Evolutionary conservation across 192 early-diverging fungal genomes (phyloP), one percentile per base, ranked within the genome.

Genomic region (Coemansia sp.): DNA sequence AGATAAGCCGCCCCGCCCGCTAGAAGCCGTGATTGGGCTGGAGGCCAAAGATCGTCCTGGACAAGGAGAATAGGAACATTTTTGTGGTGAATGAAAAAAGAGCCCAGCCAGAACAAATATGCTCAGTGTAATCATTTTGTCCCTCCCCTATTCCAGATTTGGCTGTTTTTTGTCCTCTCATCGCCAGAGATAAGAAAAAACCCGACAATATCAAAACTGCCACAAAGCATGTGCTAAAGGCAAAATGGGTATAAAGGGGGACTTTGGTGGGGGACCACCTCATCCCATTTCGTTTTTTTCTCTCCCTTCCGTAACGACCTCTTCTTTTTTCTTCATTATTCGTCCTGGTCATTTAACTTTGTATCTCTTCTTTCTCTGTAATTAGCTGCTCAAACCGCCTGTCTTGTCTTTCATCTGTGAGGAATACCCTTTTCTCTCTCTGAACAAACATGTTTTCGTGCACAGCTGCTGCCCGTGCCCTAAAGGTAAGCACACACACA

Each of bases 381-480:
- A 53, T 53, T 53, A 26, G 51, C 51, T 26, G 8, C 14, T 18
- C 44, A 53, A 53, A 41, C 39, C 39, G 12, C 9, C 21, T 26
- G 14, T 21, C 10, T 43, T 44, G 9, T 55, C 34, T 18, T 33
- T 59, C 35, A 59, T 59, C 57, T 38, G 34, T 26, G 18, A 30
- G 26, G 11, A 16, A 23, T 23, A 60, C 36, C 30, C 3, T 3
- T 62, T 1, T 26, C 15, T 43, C 21, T 49, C 16, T 68, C 48
- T 10, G 26, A 44, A n/a, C 23, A 34, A 72, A 48, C 52, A 73
- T 73, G 72, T 73, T 73, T 39, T 73, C 72, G 52, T 61, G 72
- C 57, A 48, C 66, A 53, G 57, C 57, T 4, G 66, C 72, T n/a
- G 30, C 72, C 39, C 72, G 66, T 49, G 72, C 62, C 38, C 53